These are phyloP conservation scores for Conoideocrella luteorostrata DNA, from an alignment of 2,329 filamentous ascomycete species.

Conservation along the genomic window DNA sequence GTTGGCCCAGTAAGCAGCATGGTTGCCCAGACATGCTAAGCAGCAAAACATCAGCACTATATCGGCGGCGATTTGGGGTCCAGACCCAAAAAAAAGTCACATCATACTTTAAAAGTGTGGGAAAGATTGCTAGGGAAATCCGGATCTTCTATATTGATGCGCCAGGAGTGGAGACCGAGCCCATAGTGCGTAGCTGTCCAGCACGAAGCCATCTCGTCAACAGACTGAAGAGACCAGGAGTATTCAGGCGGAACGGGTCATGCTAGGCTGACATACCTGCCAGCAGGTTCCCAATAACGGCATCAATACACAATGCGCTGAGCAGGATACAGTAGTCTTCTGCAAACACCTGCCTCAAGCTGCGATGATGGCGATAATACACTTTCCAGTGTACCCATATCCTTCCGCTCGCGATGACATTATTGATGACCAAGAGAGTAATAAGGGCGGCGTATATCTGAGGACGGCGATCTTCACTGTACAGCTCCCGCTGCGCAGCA, in stretches of 20 bases:
- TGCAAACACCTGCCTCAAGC: background rate
- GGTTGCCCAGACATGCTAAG: slow-evolving; percentile 4
- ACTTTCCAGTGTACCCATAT: too few relatives aligned
- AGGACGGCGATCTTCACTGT: background rate
- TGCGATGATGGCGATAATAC: background rate
- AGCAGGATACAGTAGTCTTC: slow-evolving; percentile 5
- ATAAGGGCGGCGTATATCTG: slow-evolving; percentile 1
- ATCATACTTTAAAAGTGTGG: background rate
- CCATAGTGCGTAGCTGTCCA: background rate
- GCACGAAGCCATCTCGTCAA: background rate
- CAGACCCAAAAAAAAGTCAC: background rate
- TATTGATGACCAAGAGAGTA: slow-evolving; percentile 1
- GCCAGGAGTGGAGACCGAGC: slow-evolving; percentile 5
- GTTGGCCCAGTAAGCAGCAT: slow-evolving; percentile 4
- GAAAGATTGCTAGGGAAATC: slow-evolving; percentile 3
- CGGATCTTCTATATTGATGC: slow-evolving; percentile 4
- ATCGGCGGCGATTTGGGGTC: background rate
- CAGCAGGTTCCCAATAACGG: slow-evolving; percentile 3
- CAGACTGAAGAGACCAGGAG: too few relatives aligned
- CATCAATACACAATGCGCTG: slow-evolving; percentile 1
- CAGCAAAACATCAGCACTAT: background rate
- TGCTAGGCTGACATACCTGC: slow-evolving; percentile 2
- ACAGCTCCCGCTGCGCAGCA: background rate
- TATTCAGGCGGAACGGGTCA: too few relatives aligned
- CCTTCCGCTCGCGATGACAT: too few relatives aligned